These are phyloP conservation scores for Oxyria digyna DNA, from an alignment of 148 eudicot species.

Conservation along the genomic window DNA sequence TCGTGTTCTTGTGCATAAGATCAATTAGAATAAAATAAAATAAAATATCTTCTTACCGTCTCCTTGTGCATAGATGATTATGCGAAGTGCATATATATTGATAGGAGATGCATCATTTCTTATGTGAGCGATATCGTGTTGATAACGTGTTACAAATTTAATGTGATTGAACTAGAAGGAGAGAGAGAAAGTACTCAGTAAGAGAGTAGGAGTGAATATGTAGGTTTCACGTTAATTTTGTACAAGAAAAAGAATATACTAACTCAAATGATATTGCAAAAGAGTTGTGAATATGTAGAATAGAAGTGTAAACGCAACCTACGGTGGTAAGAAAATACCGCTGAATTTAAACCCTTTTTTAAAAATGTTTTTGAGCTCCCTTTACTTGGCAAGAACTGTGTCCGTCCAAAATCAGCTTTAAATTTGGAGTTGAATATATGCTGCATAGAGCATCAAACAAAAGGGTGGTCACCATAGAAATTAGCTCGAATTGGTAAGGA, in stretches of 20 bases:
- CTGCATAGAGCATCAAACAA: background rate
- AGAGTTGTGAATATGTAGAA: background rate
- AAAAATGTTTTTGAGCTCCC: background rate
- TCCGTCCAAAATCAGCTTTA: background rate
- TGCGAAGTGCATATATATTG: too few relatives aligned
- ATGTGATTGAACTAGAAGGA: too few relatives aligned
- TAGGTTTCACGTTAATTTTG: background rate
- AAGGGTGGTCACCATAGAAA: background rate
- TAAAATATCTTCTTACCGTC: too few relatives aligned
- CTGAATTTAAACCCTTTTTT: too few relatives aligned
- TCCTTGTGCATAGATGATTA: too few relatives aligned
- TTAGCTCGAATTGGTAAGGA: background rate
- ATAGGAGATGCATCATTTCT: too few relatives aligned
- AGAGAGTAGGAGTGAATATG: too few relatives aligned
- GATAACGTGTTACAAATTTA: too few relatives aligned
- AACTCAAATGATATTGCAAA: background rate
- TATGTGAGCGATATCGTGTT: too few relatives aligned
- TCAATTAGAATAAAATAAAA: too few relatives aligned
- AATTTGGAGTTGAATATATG: background rate
- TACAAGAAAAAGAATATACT: background rate
- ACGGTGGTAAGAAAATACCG: background rate
- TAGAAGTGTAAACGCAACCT: background rate
- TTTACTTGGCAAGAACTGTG: background rate
- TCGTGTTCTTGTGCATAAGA: too few relatives aligned
- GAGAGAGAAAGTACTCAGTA: too few relatives aligned